Evolutionary conservation across 441 rosid genomes (phyloP).

Genomic region (Gossypium davidsonii): DNA sequence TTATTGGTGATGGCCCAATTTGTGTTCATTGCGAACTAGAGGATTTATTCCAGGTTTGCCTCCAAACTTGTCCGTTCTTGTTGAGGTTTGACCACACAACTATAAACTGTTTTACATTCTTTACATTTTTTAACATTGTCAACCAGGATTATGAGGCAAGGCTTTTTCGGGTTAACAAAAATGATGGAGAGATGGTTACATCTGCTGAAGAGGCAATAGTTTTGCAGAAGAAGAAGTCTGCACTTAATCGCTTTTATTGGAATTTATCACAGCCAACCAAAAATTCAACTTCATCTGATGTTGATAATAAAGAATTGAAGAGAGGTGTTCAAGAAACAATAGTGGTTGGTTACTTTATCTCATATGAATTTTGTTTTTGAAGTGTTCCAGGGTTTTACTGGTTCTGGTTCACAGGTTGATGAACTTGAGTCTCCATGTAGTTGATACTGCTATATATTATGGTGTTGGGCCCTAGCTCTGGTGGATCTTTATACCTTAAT

Average conservation of each 20-base stretch:
- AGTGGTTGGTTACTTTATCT: conserved; percentile 51
- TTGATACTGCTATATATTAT: neutral
- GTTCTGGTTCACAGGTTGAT: neutral
- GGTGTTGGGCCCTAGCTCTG: neutral
- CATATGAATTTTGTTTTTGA: conserved; percentile 6
- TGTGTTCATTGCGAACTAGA: conserved; percentile 89
- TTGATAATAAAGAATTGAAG: conserved; percentile 38
- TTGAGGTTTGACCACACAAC: conserved; percentile 12
- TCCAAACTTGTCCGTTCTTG: conserved; percentile 10
- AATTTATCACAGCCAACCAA: conserved; percentile 50
- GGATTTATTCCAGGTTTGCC: conserved; percentile 68
- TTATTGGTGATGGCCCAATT: conserved; percentile 65
- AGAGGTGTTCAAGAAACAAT: conserved; percentile 66
- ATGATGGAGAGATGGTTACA: conserved; percentile 54
- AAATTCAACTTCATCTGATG: conserved; percentile 30
- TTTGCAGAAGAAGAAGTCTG: conserved; percentile 71
- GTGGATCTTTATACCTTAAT: neutral
- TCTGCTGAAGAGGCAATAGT: conserved; percentile 86
- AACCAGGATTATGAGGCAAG: conserved; percentile 82
- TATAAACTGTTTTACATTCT: conserved; percentile 7
- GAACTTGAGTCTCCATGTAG: neutral
- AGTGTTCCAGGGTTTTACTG: neutral
- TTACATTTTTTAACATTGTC: conserved; percentile 14
- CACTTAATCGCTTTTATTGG: conserved; percentile 75
- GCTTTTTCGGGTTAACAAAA: conserved; percentile 74